phyloP scores from a whole-genome alignment of 352 stramenopile species.

The Phytophthora podocarpi region DNA sequence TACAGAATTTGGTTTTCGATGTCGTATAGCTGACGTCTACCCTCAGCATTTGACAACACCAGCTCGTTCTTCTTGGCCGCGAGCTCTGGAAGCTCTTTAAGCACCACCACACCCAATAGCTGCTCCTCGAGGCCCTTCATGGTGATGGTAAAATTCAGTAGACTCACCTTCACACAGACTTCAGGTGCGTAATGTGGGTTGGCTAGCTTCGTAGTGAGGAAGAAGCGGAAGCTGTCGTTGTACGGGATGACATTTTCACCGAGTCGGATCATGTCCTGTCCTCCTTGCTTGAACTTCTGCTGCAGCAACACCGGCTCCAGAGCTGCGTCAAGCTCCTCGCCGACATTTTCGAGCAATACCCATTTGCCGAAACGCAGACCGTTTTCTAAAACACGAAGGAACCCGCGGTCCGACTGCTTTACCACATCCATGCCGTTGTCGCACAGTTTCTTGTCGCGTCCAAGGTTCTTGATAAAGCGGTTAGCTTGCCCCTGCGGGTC shows the following conservation, averaged over 20 bases:
- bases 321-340: conserved; percentile 90
- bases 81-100: conserved; percentile 90
- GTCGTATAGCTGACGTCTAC: conserved; percentile 89
- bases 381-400: conserved; percentile 89
- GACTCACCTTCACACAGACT: conserved; percentile 91
- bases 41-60: conserved; percentile 88
- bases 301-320: conserved; percentile 91
- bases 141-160: conserved; percentile 94
- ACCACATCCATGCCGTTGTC: conserved; percentile 93
- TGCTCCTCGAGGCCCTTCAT: conserved; percentile 92
- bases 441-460: conserved; percentile 81
- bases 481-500: conserved; percentile 94
- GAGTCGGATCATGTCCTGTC: conserved; percentile 91
- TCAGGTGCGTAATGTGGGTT: conserved; percentile 94
- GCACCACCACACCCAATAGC: conserved; percentile 87
- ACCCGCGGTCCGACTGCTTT: conserved; percentile 88
- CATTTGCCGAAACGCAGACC: conserved; percentile 92
- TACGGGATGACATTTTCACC: conserved; percentile 93
- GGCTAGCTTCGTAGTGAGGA: conserved; percentile 92
- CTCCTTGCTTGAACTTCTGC: conserved; percentile 93
- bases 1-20: conserved; percentile 94
- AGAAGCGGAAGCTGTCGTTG: conserved; percentile 91
- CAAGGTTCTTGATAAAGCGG: conserved; percentile 91
- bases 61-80: conserved; percentile 92
- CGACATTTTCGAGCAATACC: conserved; percentile 91